A percentile compares a stretch with the other conserved stretches of the same genome.
phyloP scores from a whole-genome alignment of 2,329 filamentous ascomycete genomes.

The Bipolaris bicolor region DNA sequence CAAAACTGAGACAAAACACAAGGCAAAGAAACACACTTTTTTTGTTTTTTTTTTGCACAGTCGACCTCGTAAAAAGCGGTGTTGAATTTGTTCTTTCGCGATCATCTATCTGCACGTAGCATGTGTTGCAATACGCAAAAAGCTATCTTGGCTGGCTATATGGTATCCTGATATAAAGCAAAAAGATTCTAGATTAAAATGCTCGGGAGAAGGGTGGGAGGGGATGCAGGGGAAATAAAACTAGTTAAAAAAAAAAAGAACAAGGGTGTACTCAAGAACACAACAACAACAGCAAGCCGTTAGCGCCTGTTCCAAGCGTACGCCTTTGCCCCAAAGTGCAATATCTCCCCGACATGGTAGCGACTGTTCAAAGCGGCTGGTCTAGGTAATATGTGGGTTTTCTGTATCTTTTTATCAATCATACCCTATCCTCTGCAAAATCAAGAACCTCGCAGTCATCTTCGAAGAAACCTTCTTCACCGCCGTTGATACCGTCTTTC shows the following conservation, averaged over 20 bases:
- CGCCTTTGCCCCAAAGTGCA: background rate
- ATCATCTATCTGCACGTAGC: background rate
- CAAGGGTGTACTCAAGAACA: background rate
- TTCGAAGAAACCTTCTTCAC: slow-evolving; percentile 80
- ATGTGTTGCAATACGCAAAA: background rate
- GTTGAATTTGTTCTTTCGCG: background rate
- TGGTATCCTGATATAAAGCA: slow-evolving; percentile 9
- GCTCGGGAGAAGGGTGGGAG: background rate
- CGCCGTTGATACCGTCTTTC: slow-evolving; percentile 60
- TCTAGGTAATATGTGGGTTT: background rate
- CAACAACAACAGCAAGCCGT: slow-evolving; percentile 3
- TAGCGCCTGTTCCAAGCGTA: slow-evolving; percentile 3
- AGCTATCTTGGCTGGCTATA: background rate
- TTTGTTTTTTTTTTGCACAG: background rate
- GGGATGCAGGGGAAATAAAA: background rate
- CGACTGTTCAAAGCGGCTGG: background rate
- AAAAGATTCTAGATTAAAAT: slow-evolving; percentile 2
- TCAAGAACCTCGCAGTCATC: slow-evolving; percentile 91
- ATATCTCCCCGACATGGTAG: background rate
- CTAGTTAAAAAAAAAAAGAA: background rate
- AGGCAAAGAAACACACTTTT: too few species aligned
- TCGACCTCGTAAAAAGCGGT: background rate
- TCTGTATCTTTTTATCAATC: background rate
- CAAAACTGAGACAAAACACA: too few species aligned
- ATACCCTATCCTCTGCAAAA: slow-evolving; percentile 70